phyloP scores from a whole-genome alignment of 805 yeast genomes.

The Ogataea haglerorum region DNA sequence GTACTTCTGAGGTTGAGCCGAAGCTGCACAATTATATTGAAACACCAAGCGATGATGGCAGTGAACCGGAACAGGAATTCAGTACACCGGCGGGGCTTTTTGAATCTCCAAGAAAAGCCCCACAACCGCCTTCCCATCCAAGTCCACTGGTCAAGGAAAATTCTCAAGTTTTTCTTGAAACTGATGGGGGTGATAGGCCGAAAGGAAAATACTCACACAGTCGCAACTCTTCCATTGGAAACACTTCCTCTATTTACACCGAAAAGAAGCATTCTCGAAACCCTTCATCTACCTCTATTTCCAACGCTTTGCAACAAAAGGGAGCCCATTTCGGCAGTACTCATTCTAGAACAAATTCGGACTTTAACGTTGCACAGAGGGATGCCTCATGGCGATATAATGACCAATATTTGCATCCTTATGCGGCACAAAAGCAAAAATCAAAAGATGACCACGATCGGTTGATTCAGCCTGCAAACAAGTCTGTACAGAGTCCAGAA shows the following conservation, averaged over 20 bases:
- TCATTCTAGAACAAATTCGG: conserved; percentile 45
- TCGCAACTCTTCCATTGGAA: conserved; percentile 29
- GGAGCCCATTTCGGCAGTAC: conserved; percentile 27
- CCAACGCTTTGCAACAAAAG: conserved; percentile 15
- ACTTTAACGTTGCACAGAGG: conserved; percentile 33
- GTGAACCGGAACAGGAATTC: conserved; percentile 14
- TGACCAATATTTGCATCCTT: not conserved
- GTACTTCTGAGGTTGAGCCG: conserved; percentile 16
- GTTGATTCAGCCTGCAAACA: too few species aligned
- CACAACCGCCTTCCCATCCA: conserved; percentile 53
- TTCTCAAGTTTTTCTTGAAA: conserved; percentile 17
- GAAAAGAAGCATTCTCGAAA: conserved; percentile 35
- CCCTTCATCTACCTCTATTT: conserved; percentile 31
- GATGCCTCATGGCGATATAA: conserved; percentile 5
- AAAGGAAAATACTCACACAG: conserved; percentile 16
- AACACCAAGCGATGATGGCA: conserved; percentile 14
- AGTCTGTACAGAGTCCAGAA: not conserved
- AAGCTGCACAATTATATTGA: not conserved
- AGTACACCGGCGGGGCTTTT: conserved; percentile 34
- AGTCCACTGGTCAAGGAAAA: conserved; percentile 24
- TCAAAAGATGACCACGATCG: too few species aligned
- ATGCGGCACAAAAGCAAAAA: too few species aligned
- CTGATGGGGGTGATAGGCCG: conserved; percentile 15
- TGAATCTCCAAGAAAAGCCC: conserved; percentile 70
- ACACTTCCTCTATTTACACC: conserved; percentile 43